These are phyloP conservation scores for Botrytis aclada DNA, from an alignment of 2,329 filamentous ascomycete species.

Conservation along the genomic window DNA sequence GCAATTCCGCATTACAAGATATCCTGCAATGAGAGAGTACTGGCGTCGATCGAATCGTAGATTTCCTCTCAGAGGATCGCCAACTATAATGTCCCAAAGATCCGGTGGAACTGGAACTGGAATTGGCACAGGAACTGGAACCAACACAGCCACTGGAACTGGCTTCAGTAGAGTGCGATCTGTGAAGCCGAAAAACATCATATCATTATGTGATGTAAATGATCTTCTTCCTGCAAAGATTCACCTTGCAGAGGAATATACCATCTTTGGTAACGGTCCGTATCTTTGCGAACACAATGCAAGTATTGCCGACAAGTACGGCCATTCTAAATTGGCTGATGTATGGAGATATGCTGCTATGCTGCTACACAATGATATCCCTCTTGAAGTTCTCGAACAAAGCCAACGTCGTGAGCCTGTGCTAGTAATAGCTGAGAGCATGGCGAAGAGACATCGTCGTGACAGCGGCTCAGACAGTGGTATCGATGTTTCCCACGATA, in stretches of 20 bases:
- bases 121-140: slow-evolving; percentile 49
- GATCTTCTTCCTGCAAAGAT: slow-evolving; percentile 74
- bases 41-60: slow-evolving; percentile 32
- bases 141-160: slow-evolving; percentile 51
- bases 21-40: slow-evolving; percentile 32
- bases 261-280: slow-evolving; percentile 78
- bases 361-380: slow-evolving; percentile 73
- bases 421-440: slow-evolving; percentile 65
- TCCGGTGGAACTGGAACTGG: slow-evolving; percentile 29
- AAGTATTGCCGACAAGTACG: slow-evolving; percentile 67
- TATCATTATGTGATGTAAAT: slow-evolving; percentile 70
- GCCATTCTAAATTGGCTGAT: slow-evolving; percentile 68
- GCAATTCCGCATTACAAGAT: slow-evolving; percentile 34
- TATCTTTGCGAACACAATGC: slow-evolving; percentile 84
- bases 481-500: slow-evolving; percentile 46
- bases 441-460: slow-evolving; percentile 42
- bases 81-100: slow-evolving; percentile 37
- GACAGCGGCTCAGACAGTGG: slow-evolving; percentile 48
- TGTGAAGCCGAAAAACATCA: slow-evolving; percentile 58
- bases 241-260: slow-evolving; percentile 74
- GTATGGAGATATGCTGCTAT: slow-evolving; percentile 82
- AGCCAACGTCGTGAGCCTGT: slow-evolving; percentile 51
- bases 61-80: slow-evolving; percentile 32
- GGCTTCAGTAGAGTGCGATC: slow-evolving; percentile 33
- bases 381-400: slow-evolving; percentile 60